Base-by-base conservation (phyloP, 2,329 filamentous ascomycete genomes). In the Arthroderma sp. region DNA sequence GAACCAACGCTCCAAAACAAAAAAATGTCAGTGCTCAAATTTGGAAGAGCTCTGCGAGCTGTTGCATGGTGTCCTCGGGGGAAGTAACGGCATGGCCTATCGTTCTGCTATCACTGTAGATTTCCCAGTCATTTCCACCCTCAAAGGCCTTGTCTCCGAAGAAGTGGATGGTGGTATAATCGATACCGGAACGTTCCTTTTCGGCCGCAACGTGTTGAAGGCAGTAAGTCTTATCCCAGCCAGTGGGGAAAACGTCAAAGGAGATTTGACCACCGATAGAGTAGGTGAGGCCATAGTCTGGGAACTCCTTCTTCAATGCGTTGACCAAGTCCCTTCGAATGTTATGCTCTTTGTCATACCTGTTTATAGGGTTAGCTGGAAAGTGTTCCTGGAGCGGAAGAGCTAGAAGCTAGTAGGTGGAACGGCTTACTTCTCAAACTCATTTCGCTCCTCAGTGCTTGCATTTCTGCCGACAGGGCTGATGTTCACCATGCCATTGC, bases 211-310 rank as follows among this genome's bases (percentile, higher is more conserved):
- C 72, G 66, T 95, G 88, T 56, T 77, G 72, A 54, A 96, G 73
- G 70, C 88, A 95, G 75, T 94, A 98, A 6, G 86, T 94, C 80
- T 96, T 98, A 71, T 98, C 91, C 91, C 91, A 98, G 59, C 91
- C 91, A 2, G 72, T 77, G 52, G 91, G 91, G 75, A 98, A 98
- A 58, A 96, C 84, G 62, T 98, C 91, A 65, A 98, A 98, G 48
- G 88, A 95, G 67, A 98, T 95, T 63, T 95, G 86, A 43, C 91
- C 91, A 56, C 91, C 91, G 57, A 98, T 94, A 51, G 86, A 89
- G 73, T 83, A 95, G 36, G 86, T 95, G 57, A 96, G 72, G 32
- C 85, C 86, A 51, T 86, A 71, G 64, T 94, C 79, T 1, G 78
- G 75, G 66, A 98, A 96, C 56, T 81, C 75, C 67, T 88, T 80